phyloP scores from a whole-genome alignment of 768 basidiomycete genomes.

The Mycena maculata region DNA sequence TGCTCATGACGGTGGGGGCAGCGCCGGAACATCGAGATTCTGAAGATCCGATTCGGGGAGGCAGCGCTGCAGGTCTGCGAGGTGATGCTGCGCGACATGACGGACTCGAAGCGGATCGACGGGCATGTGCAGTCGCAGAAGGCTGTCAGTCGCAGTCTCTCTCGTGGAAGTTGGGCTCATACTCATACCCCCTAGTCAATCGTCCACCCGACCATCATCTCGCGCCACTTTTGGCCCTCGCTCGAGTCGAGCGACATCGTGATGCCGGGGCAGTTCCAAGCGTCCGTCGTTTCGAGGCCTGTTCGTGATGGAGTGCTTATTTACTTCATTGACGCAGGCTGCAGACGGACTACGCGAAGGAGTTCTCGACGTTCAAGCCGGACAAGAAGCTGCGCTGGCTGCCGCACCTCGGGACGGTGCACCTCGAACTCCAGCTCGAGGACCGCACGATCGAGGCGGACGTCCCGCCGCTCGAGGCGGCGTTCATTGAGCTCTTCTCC shows the following conservation, averaged over 20 bases:
- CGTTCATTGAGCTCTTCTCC: constrained; percentile 88
- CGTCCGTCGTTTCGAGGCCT: constrained; percentile 57
- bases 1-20: constrained; percentile 47
- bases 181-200: constrained; percentile 58
- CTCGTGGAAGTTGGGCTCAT: not conserved
- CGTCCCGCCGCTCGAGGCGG: constrained; percentile 90
- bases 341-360: constrained; percentile 79
- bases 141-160: constrained; percentile 55
- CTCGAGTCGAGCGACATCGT: constrained; percentile 77
- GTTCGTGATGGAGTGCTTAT: no score
- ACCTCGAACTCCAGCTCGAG: constrained; percentile 82
- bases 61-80: constrained; percentile 93
- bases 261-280: constrained; percentile 88
- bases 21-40: constrained; percentile 92
- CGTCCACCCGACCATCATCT: constrained; percentile 91
- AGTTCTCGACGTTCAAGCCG: constrained; percentile 88
- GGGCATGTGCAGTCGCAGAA: constrained; percentile 85
- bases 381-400: constrained; percentile 93
- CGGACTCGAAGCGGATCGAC: constrained; percentile 91
- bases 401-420: constrained; percentile 87
- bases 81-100: constrained; percentile 98
- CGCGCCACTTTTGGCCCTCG: constrained; percentile 94
- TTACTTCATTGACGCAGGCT: constrained; percentile 58
- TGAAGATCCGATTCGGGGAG: constrained; percentile 97
- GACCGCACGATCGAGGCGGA: constrained; percentile 83